Evolutionary conservation across 106 monocot genomes (phyloP).

Genomic region (Dioscorea alata): DNA sequence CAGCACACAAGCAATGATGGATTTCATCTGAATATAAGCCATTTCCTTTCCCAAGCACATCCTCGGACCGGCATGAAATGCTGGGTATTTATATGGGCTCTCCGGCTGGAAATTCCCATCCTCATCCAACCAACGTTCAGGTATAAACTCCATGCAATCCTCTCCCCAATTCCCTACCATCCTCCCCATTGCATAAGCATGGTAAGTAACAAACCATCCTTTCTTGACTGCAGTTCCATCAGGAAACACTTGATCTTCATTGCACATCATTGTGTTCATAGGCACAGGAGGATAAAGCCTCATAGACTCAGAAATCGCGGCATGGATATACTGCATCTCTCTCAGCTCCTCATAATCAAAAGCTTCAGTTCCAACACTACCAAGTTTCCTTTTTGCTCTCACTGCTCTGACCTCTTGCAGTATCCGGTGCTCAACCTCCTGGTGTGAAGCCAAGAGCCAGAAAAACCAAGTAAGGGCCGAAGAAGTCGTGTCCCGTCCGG

Average conservation of each 20-base stretch:
- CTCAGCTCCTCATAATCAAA: constrained; percentile 8
- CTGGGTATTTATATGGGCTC: constrained; percentile 10
- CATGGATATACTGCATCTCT: constrained; percentile 16
- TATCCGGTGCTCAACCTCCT: not conserved
- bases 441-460: constrained; percentile 5
- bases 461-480: constrained; percentile 11
- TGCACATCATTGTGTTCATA: not conserved
- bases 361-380: not conserved
- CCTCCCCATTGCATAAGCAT: constrained; percentile 8
- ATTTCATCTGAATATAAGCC: constrained; percentile 19
- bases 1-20: constrained; percentile 2
- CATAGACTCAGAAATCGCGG: constrained; percentile 6
- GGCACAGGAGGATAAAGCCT: constrained; percentile 14
- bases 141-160: constrained; percentile 6
- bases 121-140: constrained; percentile 5
- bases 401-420: not conserved
- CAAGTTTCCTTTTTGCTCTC: not conserved
- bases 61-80: constrained; percentile 7
- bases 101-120: constrained; percentile 1
- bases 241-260: constrained; percentile 5
- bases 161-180: constrained; percentile 1
- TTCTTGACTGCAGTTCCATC: constrained; percentile 1
- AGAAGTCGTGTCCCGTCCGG: constrained; percentile 8
- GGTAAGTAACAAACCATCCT: not conserved
- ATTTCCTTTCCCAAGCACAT: constrained; percentile 21